Evolutionary conservation across 2,329 filamentous ascomycete genomes (phyloP), one percentile per base, ranked within the genome.

Genomic region (Stagonosporopsis cucurbitacearum): DNA sequence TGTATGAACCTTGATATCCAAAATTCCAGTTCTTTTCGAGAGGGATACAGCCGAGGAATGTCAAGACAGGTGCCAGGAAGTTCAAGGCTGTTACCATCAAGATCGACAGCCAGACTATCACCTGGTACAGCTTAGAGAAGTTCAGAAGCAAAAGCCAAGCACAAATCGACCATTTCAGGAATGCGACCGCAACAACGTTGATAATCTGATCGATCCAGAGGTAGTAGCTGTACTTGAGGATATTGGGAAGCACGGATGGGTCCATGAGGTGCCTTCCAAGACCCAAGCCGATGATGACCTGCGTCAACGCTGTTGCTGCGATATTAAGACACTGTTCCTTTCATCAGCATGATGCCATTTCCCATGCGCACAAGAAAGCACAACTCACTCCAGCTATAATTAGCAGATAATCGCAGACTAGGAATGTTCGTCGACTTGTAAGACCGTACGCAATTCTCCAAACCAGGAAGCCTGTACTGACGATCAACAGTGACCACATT

Each of bases 111-210:
- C 68, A 72, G 5, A 72, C 50, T 2, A 70, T 60, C 9, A 43
- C 42, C 32, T 50, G 59, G 43, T 69, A 72, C 1, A 58, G 9
- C 13, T 22, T 67, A 6, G 66, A 67, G 33, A 71, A 69, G 15
- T 70, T 68, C 8, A 72, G 58, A 8, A 62, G 59, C 6, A 72
- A 42, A 2, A 72, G 57, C 50, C 66, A 71, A 4, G 68, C 61
- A 40, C 69, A 71, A 11, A 72, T 71, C 6, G 67, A 66, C 60
- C 60, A 66, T 44, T 71, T 71, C 13, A 72, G 47, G 22, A 68
- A 62, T 8, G 67, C 66, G 20, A 72, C 62, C 9, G 64, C 68
- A 6, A 70, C 57, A 22, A 70, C 60, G 47, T 72, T 71, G 47
- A 67, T 36, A 37, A 69, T 65, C 39, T 67, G 66, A 12, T 49